Evolutionary conservation across 805 yeast species (phyloP).

Genomic region (Spathaspora passalidarum): DNA sequence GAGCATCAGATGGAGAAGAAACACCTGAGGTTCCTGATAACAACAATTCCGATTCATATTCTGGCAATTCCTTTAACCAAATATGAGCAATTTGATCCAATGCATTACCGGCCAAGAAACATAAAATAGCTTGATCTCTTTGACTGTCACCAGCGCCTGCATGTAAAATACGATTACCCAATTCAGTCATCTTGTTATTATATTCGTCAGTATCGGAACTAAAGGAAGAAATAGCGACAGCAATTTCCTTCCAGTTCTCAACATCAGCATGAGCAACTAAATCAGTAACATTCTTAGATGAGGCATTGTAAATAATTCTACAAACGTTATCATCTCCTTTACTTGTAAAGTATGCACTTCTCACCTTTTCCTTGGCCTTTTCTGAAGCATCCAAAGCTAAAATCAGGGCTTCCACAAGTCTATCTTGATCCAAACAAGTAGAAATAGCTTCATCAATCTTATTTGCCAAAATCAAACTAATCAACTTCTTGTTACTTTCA

Average conservation of each 20-base stretch:
- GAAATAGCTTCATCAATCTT: constrained; percentile 66
- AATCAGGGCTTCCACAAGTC: constrained; percentile 75
- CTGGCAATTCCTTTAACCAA: constrained; percentile 75
- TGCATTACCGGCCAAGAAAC: constrained; percentile 79
- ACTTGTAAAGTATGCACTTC: constrained; percentile 65
- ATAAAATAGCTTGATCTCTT: constrained; percentile 72
- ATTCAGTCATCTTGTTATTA: constrained; percentile 51
- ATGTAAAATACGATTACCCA: constrained; percentile 74
- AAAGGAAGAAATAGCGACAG: constrained; percentile 64
- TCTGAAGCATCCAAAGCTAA: constrained; percentile 70
- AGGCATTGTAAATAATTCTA: constrained; percentile 67
- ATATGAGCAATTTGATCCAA: constrained; percentile 73
- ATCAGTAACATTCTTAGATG: constrained; percentile 58
- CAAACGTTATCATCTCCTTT: constrained; percentile 56
- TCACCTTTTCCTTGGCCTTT: constrained; percentile 61
- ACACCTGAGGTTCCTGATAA: constrained; percentile 42
- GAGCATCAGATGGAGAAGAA: constrained; percentile 74
- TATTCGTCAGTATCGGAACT: constrained; percentile 46
- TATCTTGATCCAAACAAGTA: constrained; percentile 58
- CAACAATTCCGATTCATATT: constrained; percentile 41
- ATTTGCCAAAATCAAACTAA: constrained; percentile 52
- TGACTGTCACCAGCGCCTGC: constrained; percentile 28
- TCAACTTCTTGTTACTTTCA: constrained; percentile 39
- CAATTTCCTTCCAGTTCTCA: constrained; percentile 77
- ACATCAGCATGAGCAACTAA: constrained; percentile 76